Evolutionary conservation across 148 eudicot genomes (phyloP).

Genomic region (Gaultheria prostrata): DNA sequence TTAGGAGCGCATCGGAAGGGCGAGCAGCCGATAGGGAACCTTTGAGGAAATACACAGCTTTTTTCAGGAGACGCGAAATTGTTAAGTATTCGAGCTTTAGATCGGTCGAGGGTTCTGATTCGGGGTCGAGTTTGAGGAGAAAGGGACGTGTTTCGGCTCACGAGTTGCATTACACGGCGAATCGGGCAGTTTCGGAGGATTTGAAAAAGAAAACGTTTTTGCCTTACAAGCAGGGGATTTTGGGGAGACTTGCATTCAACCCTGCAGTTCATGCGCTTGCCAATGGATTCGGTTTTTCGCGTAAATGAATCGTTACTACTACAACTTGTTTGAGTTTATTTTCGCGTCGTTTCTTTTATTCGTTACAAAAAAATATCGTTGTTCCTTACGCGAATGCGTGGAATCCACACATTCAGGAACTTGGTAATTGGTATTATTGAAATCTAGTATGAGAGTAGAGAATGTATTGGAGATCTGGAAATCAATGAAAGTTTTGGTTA

Average conservation of each 20-base stretch:
- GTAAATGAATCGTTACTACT: constrained; percentile 6
- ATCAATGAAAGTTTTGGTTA: not conserved
- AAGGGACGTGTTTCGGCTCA: constrained; percentile 56
- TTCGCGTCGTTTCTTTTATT: not conserved
- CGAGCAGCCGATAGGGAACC: constrained; percentile 56
- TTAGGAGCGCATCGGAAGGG: constrained; percentile 84
- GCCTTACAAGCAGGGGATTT: constrained; percentile 74
- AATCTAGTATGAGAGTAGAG: not conserved
- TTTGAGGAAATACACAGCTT: constrained; percentile 44
- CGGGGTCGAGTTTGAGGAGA: constrained; percentile 26
- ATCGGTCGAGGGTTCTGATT: constrained; percentile 21
- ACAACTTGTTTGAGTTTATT: not conserved
- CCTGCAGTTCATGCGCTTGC: constrained; percentile 39
- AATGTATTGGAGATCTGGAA: not conserved
- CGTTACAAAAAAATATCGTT: not conserved
- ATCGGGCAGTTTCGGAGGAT: constrained; percentile 63
- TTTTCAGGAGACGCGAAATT: constrained; percentile 38
- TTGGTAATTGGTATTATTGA: not conserved
- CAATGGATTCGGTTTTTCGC: constrained; percentile 37
- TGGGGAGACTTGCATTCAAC: constrained; percentile 64
- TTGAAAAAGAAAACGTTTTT: constrained; percentile 70
- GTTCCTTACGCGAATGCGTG: not conserved
- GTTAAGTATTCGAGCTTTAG: constrained; percentile 39
- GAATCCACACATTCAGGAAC: not conserved
- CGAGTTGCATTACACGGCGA: constrained; percentile 62